A percentile compares a stretch with the other conserved stretches of the same genome.
These are phyloP conservation scores for Fusarium tanahbumbuense DNA, from an alignment of 2,329 filamentous ascomycete species.

Conservation along the genomic window DNA sequence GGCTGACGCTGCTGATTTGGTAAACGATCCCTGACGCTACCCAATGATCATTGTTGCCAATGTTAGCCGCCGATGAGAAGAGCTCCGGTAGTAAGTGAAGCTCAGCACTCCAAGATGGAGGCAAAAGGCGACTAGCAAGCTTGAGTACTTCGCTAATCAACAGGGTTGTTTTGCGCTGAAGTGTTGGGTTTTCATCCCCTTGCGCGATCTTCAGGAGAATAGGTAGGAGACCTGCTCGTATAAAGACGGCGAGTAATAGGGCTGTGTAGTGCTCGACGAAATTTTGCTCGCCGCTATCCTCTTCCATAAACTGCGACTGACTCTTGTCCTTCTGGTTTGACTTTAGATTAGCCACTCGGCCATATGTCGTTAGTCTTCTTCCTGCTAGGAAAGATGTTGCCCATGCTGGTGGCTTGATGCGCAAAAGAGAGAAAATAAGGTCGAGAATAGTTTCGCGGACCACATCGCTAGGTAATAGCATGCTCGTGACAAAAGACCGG, in stretches of 20 bases:
- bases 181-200: conserved; percentile 72
- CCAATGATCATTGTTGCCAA: conserved; percentile 78
- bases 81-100: conserved; percentile 90
- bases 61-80: conserved; percentile 79
- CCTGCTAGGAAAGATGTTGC: conserved; percentile 95
- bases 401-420: conserved; percentile 93
- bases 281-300: conserved; percentile 79
- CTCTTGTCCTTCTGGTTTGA: conserved; percentile 63
- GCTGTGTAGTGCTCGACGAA: conserved; percentile 95
- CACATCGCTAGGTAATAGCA: conserved; percentile 66
- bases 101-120: conserved; percentile 82
- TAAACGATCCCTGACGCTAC: conserved; percentile 92
- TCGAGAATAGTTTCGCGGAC: conserved; percentile 85
- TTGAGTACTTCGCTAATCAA: conserved; percentile 92
- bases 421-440: conserved; percentile 80
- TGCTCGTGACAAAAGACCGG: conserved; percentile 77
- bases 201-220: conserved; percentile 73
- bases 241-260: conserved; percentile 84
- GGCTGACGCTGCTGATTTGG: conserved; percentile 96
- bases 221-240: conserved; percentile 80
- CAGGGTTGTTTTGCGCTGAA: conserved; percentile 90
- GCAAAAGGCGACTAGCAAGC: conserved; percentile 86
- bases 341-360: conserved; percentile 88
- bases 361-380: conserved; percentile 92
- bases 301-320: conserved; percentile 67